Evolutionary conservation across 176 grass and related monocot genomes (phyloP).

Genomic region (Aegilops tauschii): DNA sequence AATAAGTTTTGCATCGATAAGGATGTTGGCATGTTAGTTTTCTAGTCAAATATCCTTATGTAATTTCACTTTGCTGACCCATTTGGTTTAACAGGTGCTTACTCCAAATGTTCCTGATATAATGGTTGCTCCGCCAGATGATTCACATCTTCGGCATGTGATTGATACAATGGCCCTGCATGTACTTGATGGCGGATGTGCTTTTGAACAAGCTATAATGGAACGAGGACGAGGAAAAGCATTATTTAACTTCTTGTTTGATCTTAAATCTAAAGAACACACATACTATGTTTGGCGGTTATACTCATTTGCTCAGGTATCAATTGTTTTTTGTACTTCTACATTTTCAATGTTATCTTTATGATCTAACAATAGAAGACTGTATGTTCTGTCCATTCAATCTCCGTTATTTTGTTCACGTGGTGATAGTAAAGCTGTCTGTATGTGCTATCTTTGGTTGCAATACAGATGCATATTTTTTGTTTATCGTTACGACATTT

Average conservation of each 20-base stretch:
- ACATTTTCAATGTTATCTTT: constrained; percentile 32
- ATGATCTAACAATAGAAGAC: constrained; percentile 15
- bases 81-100: constrained; percentile 66
- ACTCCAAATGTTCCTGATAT: constrained; percentile 98
- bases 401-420: background rate
- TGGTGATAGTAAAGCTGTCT: background rate
- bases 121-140: constrained; percentile 76
- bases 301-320: constrained; percentile 99
- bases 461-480: background rate
- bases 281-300: constrained; percentile 99
- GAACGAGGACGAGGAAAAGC: constrained; percentile 85
- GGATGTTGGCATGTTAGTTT: constrained; percentile 22
- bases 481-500: background rate
- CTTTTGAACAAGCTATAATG: constrained; percentile 99
- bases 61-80: constrained; percentile 26
- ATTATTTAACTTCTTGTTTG: constrained; percentile 89
- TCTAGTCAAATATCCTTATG: background rate
- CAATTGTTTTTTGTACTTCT: background rate
- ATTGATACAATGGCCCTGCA: constrained; percentile 96
- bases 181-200: constrained; percentile 98
- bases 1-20: background rate
- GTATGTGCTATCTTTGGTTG: constrained; percentile 3
- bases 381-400: background rate
- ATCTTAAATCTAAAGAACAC: constrained; percentile 91
- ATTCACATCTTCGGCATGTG: constrained; percentile 67